Conservation (phyloP, 2,329 filamentous ascomycete species). For the Arachnomyces sp. region DNA sequence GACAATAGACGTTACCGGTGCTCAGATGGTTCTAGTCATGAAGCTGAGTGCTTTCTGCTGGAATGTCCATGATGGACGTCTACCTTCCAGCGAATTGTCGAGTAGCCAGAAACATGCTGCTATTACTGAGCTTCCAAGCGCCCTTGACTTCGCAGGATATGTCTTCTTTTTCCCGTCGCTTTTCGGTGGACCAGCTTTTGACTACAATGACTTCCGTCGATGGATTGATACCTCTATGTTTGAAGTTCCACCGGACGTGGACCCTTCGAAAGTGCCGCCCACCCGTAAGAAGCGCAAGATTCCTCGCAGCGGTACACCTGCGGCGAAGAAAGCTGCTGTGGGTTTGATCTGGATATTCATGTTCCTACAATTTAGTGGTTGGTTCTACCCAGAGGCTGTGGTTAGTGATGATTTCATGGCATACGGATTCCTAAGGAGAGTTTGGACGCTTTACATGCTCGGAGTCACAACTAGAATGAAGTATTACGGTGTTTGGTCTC, state of each 20-base stretch:
- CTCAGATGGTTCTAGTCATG: slow-evolving; percentile 98
- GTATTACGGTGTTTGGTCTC: slow-evolving; percentile 92
- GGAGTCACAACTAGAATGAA: slow-evolving; percentile 76
- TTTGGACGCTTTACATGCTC: slow-evolving; percentile 77
- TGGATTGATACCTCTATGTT: slow-evolving; percentile 97
- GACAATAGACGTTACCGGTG: slow-evolving; percentile 76
- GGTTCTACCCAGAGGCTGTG: slow-evolving; percentile 57
- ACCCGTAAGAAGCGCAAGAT: slow-evolving; percentile 88
- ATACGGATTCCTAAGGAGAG: slow-evolving; percentile 60
- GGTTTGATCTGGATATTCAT: slow-evolving; percentile 72
- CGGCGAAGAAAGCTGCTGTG: slow-evolving; percentile 61
- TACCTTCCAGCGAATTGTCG: slow-evolving; percentile 70
- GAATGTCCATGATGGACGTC: slow-evolving; percentile 89
- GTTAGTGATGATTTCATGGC: slow-evolving; percentile 58
- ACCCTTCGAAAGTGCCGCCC: slow-evolving; percentile 73
- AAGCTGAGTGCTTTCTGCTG: slow-evolving; percentile 95
- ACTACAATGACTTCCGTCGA: slow-evolving; percentile 82
- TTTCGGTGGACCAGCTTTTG: slow-evolving; percentile 84
- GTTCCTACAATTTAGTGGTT: slow-evolving; percentile 63
- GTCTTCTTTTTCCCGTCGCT: slow-evolving; percentile 92
- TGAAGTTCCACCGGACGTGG: slow-evolving; percentile 69
- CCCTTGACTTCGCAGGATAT: slow-evolving; percentile 80
- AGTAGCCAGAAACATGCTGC: slow-evolving; percentile 78
- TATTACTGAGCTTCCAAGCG: slow-evolving; percentile 61
- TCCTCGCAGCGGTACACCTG: slow-evolving; percentile 79